A percentile compares a stretch with the other conserved stretches of the same genome.
Evolutionary conservation across 768 basidiomycete species (phyloP).

Genomic region (Boletus insuetus): DNA sequence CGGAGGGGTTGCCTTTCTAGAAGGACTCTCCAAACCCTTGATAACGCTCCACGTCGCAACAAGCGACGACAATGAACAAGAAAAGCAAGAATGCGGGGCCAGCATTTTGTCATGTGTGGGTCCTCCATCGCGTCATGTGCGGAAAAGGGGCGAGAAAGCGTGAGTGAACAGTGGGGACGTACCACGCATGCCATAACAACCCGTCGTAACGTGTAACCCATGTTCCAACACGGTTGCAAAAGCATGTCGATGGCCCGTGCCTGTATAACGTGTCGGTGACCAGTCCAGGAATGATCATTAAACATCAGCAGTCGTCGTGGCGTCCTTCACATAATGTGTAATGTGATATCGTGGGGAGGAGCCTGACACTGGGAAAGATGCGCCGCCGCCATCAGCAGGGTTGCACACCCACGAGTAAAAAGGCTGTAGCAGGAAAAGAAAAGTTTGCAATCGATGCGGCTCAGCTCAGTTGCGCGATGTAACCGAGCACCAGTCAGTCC

Average conservation of each 20-base stretch:
- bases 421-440: neutral
- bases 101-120: neutral
- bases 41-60: neutral
- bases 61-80: conserved; percentile 6
- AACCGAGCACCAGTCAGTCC: neutral
- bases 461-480: conserved; percentile 1
- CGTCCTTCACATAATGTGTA: neutral
- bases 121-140: conserved; percentile 6
- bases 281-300: neutral
- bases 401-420: conserved; percentile 16
- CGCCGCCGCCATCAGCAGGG: conserved; percentile 9
- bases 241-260: conserved; percentile 4
- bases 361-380: conserved; percentile 11
- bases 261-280: neutral
- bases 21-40: neutral
- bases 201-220: conserved; percentile 6
- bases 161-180: neutral
- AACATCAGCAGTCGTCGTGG: conserved; percentile 17
- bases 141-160: neutral
- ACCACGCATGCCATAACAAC: conserved; percentile 12
- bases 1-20: neutral
- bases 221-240: neutral
- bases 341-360: neutral
- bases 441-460: neutral
- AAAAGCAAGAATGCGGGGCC: conserved; percentile 2